phyloP scores from a whole-genome alignment of 495 filamentous ascomycete species.

The Hypoxylon intermedium region DNA sequence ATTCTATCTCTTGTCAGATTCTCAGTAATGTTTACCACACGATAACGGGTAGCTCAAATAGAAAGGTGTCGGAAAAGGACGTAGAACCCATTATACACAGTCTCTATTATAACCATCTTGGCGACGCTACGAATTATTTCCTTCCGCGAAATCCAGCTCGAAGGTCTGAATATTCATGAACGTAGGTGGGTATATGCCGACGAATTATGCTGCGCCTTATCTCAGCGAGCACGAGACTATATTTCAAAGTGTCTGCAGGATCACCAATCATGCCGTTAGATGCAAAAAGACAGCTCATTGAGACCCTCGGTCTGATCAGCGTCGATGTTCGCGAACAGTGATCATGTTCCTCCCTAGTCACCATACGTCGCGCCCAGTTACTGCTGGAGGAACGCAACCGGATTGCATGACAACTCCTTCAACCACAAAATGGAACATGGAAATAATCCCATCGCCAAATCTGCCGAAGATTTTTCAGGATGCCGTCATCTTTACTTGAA shows the following conservation, averaged over 20 bases:
- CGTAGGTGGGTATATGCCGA: too few species aligned
- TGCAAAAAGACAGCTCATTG: neutral
- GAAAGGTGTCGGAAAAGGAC: too few species aligned
- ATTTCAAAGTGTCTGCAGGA: neutral
- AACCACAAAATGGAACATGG: constrained; percentile 15
- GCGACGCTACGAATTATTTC: too few species aligned
- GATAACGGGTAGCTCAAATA: too few species aligned
- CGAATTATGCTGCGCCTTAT: too few species aligned
- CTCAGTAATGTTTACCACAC: too few species aligned
- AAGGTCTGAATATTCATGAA: too few species aligned
- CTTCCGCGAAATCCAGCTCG: too few species aligned
- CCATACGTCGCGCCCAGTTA: constrained; percentile 20
- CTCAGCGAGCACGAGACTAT: neutral
- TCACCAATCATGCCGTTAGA: neutral
- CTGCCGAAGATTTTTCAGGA: constrained; percentile 41
- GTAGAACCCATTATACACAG: too few species aligned
- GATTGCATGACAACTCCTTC: constrained; percentile 22
- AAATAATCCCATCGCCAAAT: constrained; percentile 8
- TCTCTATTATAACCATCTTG: too few species aligned
- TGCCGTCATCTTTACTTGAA: constrained; percentile 37
- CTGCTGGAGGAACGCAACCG: constrained; percentile 11
- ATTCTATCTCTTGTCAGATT: too few species aligned
- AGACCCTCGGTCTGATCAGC: constrained; percentile 2
- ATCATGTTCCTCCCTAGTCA: neutral
- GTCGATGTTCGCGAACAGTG: neutral